Conservation (phyloP, 768 basidiomycete species). For the Lactifluus hygrophoroides region DNA sequence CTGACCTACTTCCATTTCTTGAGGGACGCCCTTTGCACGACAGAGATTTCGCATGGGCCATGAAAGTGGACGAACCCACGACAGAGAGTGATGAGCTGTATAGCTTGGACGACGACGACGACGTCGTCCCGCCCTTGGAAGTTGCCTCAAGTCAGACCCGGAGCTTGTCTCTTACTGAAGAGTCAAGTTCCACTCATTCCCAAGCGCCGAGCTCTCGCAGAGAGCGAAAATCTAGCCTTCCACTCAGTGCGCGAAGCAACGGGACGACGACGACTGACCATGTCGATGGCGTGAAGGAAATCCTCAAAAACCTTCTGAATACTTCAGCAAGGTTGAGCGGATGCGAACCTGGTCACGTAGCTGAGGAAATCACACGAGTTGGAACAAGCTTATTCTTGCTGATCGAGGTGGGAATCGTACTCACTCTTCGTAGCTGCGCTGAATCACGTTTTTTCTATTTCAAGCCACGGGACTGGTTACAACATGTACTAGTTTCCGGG, state of each 20-base stretch:
- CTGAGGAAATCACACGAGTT: slow-evolving; percentile 76
- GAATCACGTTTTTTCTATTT: slow-evolving; percentile 9
- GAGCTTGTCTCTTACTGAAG: slow-evolving; percentile 5
- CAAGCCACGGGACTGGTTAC: slow-evolving; percentile 83
- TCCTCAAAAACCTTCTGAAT: slow-evolving; percentile 53
- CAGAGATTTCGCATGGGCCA: slow-evolving; percentile 65
- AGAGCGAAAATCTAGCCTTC: slow-evolving; percentile 65
- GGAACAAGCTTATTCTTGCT: slow-evolving; percentile 60
- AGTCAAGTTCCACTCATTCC: neutral
- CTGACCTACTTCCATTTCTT: slow-evolving; percentile 74
- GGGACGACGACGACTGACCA: slow-evolving; percentile 7
- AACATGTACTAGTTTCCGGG: slow-evolving; percentile 63
- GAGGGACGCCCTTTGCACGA: slow-evolving; percentile 63
- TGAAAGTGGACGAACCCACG: slow-evolving; percentile 48
- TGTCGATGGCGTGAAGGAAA: slow-evolving; percentile 36
- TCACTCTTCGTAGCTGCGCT: neutral
- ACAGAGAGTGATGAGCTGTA: slow-evolving; percentile 59
- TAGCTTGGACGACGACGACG: slow-evolving; percentile 42
- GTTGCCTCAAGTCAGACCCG: slow-evolving; percentile 21
- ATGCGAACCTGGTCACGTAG: slow-evolving; percentile 58
- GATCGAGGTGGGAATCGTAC: slow-evolving; percentile 52
- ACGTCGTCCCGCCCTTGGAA: slow-evolving; percentile 21
- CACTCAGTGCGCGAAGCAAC: slow-evolving; percentile 32
- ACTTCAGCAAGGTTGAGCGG: slow-evolving; percentile 49
- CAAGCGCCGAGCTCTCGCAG: slow-evolving; percentile 28